These are phyloP conservation scores for Boletus sp. DNA, from an alignment of 1,284 basidiomycete genomes.

Conservation along the genomic window DNA sequence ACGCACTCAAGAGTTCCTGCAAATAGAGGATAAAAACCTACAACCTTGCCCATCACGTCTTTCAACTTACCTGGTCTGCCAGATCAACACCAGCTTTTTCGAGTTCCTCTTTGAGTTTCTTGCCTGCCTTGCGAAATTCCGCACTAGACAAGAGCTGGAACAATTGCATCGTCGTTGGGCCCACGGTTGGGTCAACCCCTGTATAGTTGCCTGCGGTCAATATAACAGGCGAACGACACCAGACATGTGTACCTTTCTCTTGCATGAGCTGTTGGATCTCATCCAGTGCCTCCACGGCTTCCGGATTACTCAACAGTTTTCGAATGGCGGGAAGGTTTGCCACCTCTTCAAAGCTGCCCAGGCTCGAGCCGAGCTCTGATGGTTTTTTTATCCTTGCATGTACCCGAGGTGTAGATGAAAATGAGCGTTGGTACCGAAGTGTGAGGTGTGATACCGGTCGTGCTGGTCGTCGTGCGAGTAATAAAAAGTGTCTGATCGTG, in stretches of 20 bases:
- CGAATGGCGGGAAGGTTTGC: slow-evolving; percentile 44
- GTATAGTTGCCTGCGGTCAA: slow-evolving; percentile 1
- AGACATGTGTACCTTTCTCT: slow-evolving; percentile 44
- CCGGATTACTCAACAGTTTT: slow-evolving; percentile 49
- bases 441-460: slow-evolving; percentile 15
- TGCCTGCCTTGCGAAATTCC: slow-evolving; percentile 50
- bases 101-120: slow-evolving; percentile 50
- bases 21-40: not conserved
- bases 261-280: slow-evolving; percentile 47
- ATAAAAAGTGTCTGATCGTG: slow-evolving; percentile 13
- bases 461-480: slow-evolving; percentile 14
- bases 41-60: not conserved
- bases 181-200: slow-evolving; percentile 49
- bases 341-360: slow-evolving; percentile 40
- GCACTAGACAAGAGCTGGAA: slow-evolving; percentile 51
- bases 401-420: slow-evolving; percentile 38
- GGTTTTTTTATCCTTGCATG: slow-evolving; percentile 31
- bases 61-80: slow-evolving; percentile 38
- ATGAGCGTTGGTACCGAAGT: slow-evolving; percentile 28
- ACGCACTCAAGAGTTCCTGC: slow-evolving; percentile 36
- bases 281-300: slow-evolving; percentile 46
- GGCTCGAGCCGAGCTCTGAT: slow-evolving; percentile 39
- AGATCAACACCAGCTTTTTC: slow-evolving; percentile 60
- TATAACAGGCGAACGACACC: not conserved
- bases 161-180: slow-evolving; percentile 52